Evolutionary conservation across 225 moss, liverwort and hornwort species (phyloP), one percentile per base, ranked within the genome.

Genomic region (Thuidium tamariscinum): DNA sequence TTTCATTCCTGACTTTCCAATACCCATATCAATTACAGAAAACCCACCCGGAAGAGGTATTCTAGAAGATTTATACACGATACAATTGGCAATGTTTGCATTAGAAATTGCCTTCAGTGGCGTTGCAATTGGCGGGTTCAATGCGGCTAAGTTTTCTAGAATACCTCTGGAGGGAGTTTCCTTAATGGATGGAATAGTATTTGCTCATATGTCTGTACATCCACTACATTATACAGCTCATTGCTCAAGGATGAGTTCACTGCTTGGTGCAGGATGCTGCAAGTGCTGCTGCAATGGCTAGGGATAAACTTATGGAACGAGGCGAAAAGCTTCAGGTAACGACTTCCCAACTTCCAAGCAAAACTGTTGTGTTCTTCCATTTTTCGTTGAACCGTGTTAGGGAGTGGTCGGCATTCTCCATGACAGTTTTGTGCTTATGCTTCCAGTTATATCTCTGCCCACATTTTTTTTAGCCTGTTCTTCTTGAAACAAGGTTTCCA

Each of bases 321-420:
- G 96, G 96, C 77, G 96, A 98, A 93, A 98, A 96, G 86, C 92
- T 98, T 82, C 96, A 95, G 96, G 97, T 96, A 86, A 81, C 41
- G 66, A 70, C 76, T 79, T 46, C 66, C 10, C 67, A 68, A 32
- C 73, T 61, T 81, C 62, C 52, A 30, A 77, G 64, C 27, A 56
- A 46, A 8, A 11, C 22, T 76, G 46, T 41, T 87, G 74, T 29
- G 32, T 73, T 19, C 11, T 63, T 63, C 54, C 44, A 7, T 78
- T 78, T 85, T 51, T 29, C 19, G 5, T 62, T 51, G 39, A 39
- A 56, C 19, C 18, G 12, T 68, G 15, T 57, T 68, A 17, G 17
- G 78, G 26, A 64, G 55, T 41, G 41, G 77, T 78, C 19, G 15
- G 26, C 36, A 25, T 66, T 85, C 85, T 52, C 34, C 55, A 51